Conservation (phyloP, 139 green algal genomes). For the Helicosporidium sp. region DNA sequence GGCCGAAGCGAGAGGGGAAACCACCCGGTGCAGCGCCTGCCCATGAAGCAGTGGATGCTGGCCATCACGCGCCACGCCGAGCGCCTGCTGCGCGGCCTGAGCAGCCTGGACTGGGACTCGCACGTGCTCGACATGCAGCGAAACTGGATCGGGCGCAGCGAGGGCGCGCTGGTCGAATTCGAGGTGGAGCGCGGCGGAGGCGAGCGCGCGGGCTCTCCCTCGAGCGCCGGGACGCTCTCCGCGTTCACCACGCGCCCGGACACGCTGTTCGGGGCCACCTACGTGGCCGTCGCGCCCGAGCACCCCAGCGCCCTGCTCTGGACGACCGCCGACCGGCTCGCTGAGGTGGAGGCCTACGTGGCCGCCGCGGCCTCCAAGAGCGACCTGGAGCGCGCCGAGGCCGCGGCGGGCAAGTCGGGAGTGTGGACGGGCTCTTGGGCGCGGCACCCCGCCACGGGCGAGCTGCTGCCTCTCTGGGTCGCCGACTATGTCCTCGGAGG, state of each 20-base stretch:
- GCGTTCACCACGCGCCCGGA: conserved; percentile 86
- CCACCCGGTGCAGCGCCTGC: conserved; percentile 82
- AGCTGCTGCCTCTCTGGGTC: conserved; percentile 74
- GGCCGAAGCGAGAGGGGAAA: conserved; percentile 71
- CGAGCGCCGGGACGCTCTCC: conserved; percentile 31
- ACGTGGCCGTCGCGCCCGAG: conserved; percentile 89
- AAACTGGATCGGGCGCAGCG: conserved; percentile 91
- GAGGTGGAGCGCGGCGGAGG: too few species aligned
- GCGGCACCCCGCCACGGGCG: conserved; percentile 62
- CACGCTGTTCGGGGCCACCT: conserved; percentile 91
- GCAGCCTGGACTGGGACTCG: conserved; percentile 81
- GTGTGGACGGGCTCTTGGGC: conserved; percentile 70
- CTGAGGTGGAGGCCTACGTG: conserved; percentile 42
- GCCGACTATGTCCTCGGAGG: conserved; percentile 90
- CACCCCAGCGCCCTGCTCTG: conserved; percentile 44
- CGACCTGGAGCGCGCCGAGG: conserved; percentile 82
- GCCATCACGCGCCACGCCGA: conserved; percentile 89
- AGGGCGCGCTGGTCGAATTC: conserved; percentile 30
- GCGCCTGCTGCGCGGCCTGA: conserved; percentile 75
- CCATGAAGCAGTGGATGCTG: conserved; percentile 98
- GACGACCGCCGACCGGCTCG: conserved; percentile 5
- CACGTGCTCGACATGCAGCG: conserved; percentile 97
- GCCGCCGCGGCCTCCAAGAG: conserved; percentile 55
- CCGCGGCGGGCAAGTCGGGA: conserved; percentile 79
- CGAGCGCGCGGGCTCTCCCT: too few species aligned